phyloP scores from a whole-genome alignment of 1,284 basidiomycete genomes.

The Cutaneotrichosporon spelunceum region DNA sequence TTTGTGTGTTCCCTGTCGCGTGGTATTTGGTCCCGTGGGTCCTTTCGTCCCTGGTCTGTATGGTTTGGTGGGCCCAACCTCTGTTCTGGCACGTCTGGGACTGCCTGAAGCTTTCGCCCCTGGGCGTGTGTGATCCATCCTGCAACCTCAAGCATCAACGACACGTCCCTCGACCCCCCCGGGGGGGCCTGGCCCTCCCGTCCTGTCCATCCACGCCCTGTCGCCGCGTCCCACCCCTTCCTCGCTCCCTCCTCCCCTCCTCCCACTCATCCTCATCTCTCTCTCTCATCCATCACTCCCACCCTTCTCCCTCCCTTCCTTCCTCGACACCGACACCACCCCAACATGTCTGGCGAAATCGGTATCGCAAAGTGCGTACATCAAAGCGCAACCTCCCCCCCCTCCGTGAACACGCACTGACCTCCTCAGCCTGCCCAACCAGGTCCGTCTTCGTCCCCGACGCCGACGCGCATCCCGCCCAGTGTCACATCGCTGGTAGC shows the following conservation, averaged over 20 bases:
- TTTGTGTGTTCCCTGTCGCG: not conserved
- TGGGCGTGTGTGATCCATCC: too few relatives aligned
- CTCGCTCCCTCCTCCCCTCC: not conserved
- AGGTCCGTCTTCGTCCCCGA: constrained; percentile 59
- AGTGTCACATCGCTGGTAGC: not conserved
- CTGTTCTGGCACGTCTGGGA: not conserved
- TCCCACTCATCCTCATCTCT: not conserved
- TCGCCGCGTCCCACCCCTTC: not conserved
- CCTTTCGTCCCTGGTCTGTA: not conserved
- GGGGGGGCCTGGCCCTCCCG: too few relatives aligned
- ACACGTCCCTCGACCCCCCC: not conserved
- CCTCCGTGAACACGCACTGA: constrained; percentile 6
- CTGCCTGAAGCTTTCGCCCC: not conserved
- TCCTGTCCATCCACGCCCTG: not conserved
- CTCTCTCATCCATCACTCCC: not conserved
- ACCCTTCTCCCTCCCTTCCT: constrained; percentile 3
- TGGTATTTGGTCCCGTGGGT: not conserved
- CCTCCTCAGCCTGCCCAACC: constrained; percentile 87
- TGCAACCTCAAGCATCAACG: not conserved
- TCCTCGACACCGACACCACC: constrained; percentile 11
- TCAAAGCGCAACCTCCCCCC: not conserved
- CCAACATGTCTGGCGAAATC: constrained; percentile 50
- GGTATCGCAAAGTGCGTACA: constrained; percentile 53
- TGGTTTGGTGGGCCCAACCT: not conserved
- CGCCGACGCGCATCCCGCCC: not conserved